These are phyloP conservation scores for Trichophyton benhamiae DNA, from an alignment of 2,329 filamentous ascomycete genomes.

Conservation along the genomic window DNA sequence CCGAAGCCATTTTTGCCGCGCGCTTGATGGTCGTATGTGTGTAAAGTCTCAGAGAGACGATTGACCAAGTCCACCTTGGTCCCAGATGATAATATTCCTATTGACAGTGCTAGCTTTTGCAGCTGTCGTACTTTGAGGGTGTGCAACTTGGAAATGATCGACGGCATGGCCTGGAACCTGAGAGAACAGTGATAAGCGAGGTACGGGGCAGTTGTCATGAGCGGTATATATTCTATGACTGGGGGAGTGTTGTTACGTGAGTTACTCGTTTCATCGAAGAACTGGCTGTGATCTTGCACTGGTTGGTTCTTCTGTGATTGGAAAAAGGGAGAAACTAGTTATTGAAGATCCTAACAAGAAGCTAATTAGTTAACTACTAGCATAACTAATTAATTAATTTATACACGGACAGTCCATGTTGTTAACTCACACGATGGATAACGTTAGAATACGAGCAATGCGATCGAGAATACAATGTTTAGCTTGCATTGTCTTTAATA, in stretches of 20 bases:
- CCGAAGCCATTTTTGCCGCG: constrained; percentile 4
- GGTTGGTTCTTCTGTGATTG: too few species aligned
- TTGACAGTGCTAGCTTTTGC: constrained; percentile 47
- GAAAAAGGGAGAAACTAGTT: too few species aligned
- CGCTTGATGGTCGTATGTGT: background rate
- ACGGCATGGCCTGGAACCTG: background rate
- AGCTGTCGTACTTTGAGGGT: constrained; percentile 43
- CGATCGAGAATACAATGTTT: background rate
- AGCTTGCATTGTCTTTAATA: background rate
- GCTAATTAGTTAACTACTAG: background rate
- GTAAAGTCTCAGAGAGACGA: constrained; percentile 33
- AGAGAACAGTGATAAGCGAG: background rate
- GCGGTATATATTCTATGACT: background rate
- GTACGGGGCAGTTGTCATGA: background rate
- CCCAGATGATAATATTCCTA: constrained; percentile 48
- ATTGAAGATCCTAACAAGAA: too few species aligned
- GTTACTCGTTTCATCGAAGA: too few species aligned
- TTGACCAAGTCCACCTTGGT: constrained; percentile 44
- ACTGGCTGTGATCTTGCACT: too few species aligned
- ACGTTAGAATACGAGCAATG: too few species aligned
- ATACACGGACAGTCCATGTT: background rate
- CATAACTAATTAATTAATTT: background rate
- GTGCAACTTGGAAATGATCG: constrained; percentile 22
- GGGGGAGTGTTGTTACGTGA: background rate
- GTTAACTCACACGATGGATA: background rate